A percentile compares a stretch with the other conserved stretches of the same genome.
phyloP scores from a whole-genome alignment of 352 stramenopile species.

The Phytophthora boehmeriae region DNA sequence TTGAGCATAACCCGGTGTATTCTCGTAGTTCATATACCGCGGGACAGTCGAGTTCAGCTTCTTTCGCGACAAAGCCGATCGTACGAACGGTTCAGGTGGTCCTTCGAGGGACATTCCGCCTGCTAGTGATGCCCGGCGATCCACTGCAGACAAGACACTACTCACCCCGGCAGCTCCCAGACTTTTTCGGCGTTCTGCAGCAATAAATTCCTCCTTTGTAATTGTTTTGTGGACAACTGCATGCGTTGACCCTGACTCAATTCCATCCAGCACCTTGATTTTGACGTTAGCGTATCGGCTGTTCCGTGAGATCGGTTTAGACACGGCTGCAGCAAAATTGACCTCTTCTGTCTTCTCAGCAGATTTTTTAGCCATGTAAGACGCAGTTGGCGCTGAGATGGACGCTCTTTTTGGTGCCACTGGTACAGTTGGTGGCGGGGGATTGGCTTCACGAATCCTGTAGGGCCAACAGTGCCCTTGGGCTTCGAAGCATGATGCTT shows the following conservation, averaged over 20 bases:
- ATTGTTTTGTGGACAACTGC: slow-evolving; percentile 32
- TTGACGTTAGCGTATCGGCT: slow-evolving; percentile 59
- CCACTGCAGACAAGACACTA: slow-evolving; percentile 18
- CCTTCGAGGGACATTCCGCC: slow-evolving; percentile 19
- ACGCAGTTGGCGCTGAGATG: slow-evolving; percentile 38
- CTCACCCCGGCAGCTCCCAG: slow-evolving; percentile 31
- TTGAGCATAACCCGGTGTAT: slow-evolving; percentile 44
- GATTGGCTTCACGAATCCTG: slow-evolving; percentile 19
- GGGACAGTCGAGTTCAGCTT: slow-evolving; percentile 54
- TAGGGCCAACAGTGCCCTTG: slow-evolving; percentile 13
- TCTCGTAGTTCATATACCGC: slow-evolving; percentile 73
- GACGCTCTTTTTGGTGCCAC: slow-evolving; percentile 37
- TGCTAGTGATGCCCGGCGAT: slow-evolving; percentile 38
- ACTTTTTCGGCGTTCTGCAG: slow-evolving; percentile 51
- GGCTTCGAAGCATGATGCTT: slow-evolving; percentile 14
- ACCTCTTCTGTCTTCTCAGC: slow-evolving; percentile 18
- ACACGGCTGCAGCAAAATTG: not conserved
- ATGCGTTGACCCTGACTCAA: slow-evolving; percentile 25
- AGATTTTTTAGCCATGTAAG: slow-evolving; percentile 39
- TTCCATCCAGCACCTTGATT: slow-evolving; percentile 48
- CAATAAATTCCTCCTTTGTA: slow-evolving; percentile 44
- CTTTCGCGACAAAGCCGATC: slow-evolving; percentile 42
- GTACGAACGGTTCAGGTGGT: slow-evolving; percentile 35
- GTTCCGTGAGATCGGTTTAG: slow-evolving; percentile 25
- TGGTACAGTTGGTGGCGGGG: slow-evolving; percentile 21